A percentile compares a stretch with the other conserved stretches of the same genome.
phyloP scores from a whole-genome alignment of 2,329 filamentous ascomycete species.

The Shiraia sp. region DNA sequence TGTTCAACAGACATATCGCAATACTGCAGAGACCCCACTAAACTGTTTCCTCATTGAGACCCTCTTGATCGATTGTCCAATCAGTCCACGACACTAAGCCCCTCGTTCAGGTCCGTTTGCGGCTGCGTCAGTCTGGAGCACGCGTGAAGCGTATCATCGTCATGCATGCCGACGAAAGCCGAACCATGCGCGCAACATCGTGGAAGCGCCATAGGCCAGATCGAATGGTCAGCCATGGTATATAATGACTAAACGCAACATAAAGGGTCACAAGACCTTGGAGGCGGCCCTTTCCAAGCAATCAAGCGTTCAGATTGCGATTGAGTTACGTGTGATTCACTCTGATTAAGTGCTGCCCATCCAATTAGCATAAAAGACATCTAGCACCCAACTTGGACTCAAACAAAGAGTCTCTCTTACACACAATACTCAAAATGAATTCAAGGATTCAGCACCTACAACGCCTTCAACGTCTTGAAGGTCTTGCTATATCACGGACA shows the following conservation, averaged over 20 bases:
- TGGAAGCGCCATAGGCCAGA: slow-evolving; percentile 12
- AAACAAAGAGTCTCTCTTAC: not conserved
- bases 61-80: slow-evolving; percentile 9
- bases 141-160: slow-evolving; percentile 8
- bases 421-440: slow-evolving; percentile 18
- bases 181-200: slow-evolving; percentile 22
- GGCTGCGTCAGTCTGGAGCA: slow-evolving; percentile 19
- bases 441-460: slow-evolving; percentile 25
- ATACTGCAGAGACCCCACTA: not conserved
- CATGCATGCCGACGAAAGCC: slow-evolving; percentile 34
- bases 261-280: slow-evolving; percentile 16
- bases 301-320: not conserved
- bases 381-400: slow-evolving; percentile 1
- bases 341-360: slow-evolving; percentile 1
- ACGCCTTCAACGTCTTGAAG: slow-evolving; percentile 27
- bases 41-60: not conserved
- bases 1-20: not conserved
- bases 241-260: slow-evolving; percentile 24
- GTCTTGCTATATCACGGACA: slow-evolving; percentile 23
- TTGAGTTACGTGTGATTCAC: slow-evolving; percentile 2
- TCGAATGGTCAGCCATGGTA: slow-evolving; percentile 16
- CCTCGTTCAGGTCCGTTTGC: slow-evolving; percentile 9
- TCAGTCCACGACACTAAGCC: slow-evolving; percentile 1
- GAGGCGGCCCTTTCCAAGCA: slow-evolving; percentile 1
- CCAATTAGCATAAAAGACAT: slow-evolving; percentile 5